A percentile compares a stretch with the other conserved stretches of the same genome.
Conservation (phyloP, 2,329 filamentous ascomycete genomes). For the Pseudogymnoascus sp. region DNA sequence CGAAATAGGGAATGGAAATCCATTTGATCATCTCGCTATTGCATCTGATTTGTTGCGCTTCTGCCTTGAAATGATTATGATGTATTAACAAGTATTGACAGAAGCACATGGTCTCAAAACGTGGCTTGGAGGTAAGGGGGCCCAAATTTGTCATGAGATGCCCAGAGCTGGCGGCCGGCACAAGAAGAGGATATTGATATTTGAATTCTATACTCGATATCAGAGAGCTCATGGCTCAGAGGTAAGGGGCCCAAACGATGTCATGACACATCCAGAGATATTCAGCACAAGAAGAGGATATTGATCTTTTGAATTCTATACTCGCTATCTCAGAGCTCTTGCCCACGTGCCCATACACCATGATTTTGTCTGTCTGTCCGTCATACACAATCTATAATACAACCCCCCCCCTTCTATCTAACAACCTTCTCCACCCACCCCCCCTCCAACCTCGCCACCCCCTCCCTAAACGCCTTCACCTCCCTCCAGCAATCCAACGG, state of each 20-base stretch:
- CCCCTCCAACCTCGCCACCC: constrained; percentile 79
- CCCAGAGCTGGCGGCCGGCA: background rate
- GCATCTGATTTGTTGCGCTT: background rate
- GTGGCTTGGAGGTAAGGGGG: background rate
- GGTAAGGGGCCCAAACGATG: background rate
- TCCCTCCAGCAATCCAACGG: constrained; percentile 93
- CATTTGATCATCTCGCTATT: background rate
- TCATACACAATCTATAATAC: background rate
- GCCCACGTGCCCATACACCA: background rate
- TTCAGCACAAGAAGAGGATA: background rate
- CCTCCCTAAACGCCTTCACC: constrained; percentile 81
- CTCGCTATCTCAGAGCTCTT: background rate
- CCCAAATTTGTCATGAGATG: background rate
- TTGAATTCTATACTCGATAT: constrained; percentile 2
- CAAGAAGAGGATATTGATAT: background rate
- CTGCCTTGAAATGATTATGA: background rate
- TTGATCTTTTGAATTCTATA: constrained; percentile 7
- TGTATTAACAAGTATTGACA: background rate
- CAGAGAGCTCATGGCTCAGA: background rate
- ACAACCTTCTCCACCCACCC: constrained; percentile 80
- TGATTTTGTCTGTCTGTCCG: background rate
- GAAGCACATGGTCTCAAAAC: background rate
- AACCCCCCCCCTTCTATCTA: constrained; percentile 17
- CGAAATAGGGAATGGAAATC: background rate
- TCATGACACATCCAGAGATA: background rate